phyloP scores from a whole-genome alignment of 192 early-diverging fungal genomes.

The Funneliformis geosporum region DNA sequence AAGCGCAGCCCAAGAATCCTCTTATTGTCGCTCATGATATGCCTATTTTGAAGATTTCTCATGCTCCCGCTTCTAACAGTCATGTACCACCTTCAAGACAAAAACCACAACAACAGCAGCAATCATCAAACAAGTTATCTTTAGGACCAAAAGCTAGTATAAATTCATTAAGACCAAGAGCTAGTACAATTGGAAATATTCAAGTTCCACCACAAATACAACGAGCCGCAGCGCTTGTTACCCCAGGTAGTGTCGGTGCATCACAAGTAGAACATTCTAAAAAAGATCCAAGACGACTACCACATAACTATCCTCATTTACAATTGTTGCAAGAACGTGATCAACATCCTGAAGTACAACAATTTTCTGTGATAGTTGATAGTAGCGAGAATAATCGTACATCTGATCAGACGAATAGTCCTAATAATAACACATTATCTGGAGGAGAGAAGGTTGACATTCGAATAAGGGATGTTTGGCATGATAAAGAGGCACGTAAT shows the following conservation, averaged over 20 bases:
- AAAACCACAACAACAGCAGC: background rate
- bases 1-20: background rate
- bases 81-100: background rate
- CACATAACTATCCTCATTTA: conserved; percentile 34
- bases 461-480: background rate
- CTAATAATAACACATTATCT: background rate
- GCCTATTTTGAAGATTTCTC: background rate
- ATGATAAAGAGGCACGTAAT: background rate
- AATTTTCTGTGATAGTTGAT: conserved; percentile 30
- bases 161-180: conserved; percentile 37
- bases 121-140: background rate
- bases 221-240: conserved; percentile 32
- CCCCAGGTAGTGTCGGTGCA: conserved; percentile 20
- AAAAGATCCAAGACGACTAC: conserved; percentile 26
- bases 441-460: background rate
- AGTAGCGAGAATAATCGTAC: conserved; percentile 1
- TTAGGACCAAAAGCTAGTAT: conserved; percentile 2
- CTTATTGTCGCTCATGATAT: background rate
- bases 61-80: background rate
- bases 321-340: conserved; percentile 32
- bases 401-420: background rate
- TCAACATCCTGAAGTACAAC: background rate
- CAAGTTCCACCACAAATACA: conserved; percentile 43
- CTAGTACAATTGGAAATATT: conserved; percentile 47
- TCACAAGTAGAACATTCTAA: conserved; percentile 21